A percentile compares a stretch with the other conserved stretches of the same genome.
Evolutionary conservation across 164 flowering plant species (phyloP).

Genomic region (Hamamelis virginiana): DNA sequence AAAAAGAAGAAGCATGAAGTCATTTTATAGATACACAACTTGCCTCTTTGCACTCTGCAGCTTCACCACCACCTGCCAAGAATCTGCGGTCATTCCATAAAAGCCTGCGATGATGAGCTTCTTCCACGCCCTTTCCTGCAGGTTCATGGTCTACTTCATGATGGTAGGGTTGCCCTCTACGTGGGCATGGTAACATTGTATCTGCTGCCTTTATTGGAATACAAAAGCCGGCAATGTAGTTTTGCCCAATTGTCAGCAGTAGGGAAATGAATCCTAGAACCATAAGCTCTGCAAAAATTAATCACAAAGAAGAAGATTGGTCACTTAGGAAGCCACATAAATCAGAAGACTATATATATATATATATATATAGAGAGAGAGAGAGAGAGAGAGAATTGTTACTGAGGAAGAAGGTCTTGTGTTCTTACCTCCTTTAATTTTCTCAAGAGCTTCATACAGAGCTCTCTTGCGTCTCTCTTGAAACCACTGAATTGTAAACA

Average conservation of each 20-base stretch:
- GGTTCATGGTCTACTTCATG: background rate
- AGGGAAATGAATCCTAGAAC: constrained; percentile 60
- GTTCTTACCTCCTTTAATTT: constrained; percentile 46
- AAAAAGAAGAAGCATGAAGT: background rate
- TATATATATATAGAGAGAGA: background rate
- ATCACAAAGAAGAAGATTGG: background rate
- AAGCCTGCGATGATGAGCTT: constrained; percentile 41
- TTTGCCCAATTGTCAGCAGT: constrained; percentile 46
- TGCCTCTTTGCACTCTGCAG: constrained; percentile 38
- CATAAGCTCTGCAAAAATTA: constrained; percentile 52
- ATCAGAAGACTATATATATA: background rate
- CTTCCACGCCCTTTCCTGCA: constrained; percentile 1
- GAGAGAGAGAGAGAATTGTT: no score
- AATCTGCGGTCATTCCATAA: constrained; percentile 52
- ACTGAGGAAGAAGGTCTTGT: background rate
- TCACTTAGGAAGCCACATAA: background rate
- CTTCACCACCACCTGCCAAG: constrained; percentile 28
- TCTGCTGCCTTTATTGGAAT: constrained; percentile 32
- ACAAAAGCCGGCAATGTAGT: constrained; percentile 39
- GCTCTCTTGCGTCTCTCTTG: constrained; percentile 36
- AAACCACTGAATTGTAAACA: constrained; percentile 27
- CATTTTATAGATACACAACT: constrained; percentile 10
- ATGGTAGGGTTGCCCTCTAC: background rate
- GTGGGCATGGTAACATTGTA: constrained; percentile 64
- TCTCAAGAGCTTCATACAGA: constrained; percentile 55